Percentiles rank a stretch among this genome's conserved stretches.
phyloP scores from a whole-genome alignment of 352 stramenopile species.

The Aphanomyces euteiches region DNA sequence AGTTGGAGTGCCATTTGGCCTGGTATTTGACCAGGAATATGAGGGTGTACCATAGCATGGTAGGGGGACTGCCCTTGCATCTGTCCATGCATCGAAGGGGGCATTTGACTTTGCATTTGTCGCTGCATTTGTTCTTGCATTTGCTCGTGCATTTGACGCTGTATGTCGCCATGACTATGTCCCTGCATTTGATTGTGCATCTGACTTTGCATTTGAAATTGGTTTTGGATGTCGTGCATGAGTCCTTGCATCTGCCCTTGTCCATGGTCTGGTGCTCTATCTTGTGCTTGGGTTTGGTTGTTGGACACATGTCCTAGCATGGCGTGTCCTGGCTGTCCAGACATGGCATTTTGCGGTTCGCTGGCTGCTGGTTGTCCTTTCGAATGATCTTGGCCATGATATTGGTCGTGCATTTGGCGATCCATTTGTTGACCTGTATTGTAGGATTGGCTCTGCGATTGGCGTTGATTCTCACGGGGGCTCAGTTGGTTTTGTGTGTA shows the following conservation, averaged over 20 bases:
- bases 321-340: too few relatives aligned
- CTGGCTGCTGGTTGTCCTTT: background rate
- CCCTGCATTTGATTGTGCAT: background rate
- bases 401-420: background rate
- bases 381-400: background rate
- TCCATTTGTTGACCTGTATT: background rate
- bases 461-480: constrained; percentile 2
- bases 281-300: background rate
- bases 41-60: constrained; percentile 20
- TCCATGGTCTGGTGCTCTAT: background rate
- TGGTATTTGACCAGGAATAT: constrained; percentile 4
- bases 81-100: constrained; percentile 5
- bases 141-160: constrained; percentile 22
- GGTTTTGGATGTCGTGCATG: constrained; percentile 1
- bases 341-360: too few relatives aligned
- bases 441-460: constrained; percentile 9
- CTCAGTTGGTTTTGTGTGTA: constrained; percentile 20
- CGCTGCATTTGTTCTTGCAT: constrained; percentile 23
- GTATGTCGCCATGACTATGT: constrained; percentile 10
- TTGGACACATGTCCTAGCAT: background rate
- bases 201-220: constrained; percentile 12
- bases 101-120: constrained; percentile 22
- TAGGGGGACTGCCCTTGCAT: background rate
- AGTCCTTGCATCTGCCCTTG: background rate
- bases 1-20: constrained; percentile 15